Evolutionary conservation across 1,284 basidiomycete genomes (phyloP).

Genomic region (Cystobasidiaceae sp.): DNA sequence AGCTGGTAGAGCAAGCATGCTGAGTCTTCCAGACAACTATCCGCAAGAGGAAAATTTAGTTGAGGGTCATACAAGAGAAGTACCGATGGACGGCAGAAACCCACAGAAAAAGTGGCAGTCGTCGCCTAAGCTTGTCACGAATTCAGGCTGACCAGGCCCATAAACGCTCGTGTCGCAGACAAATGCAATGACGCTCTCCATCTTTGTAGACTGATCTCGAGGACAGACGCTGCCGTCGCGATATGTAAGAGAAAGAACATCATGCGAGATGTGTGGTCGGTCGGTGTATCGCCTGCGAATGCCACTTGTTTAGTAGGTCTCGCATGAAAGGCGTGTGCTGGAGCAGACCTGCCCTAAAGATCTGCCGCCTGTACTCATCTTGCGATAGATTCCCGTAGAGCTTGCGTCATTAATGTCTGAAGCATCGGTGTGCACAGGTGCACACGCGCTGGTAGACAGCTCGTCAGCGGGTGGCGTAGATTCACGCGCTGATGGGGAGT

Average conservation of each 20-base stretch:
- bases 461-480: not conserved
- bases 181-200: slow-evolving; percentile 22
- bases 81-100: not conserved
- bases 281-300: slow-evolving; percentile 11
- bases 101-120: slow-evolving; percentile 27
- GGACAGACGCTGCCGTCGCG: slow-evolving; percentile 20
- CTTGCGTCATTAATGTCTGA: too few species aligned
- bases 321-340: not conserved
- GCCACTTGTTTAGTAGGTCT: not conserved
- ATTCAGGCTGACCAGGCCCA: slow-evolving; percentile 21
- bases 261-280: slow-evolving; percentile 20
- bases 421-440: not conserved
- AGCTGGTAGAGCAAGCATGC: slow-evolving; percentile 26
- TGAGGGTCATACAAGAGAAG: too few species aligned
- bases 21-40: slow-evolving; percentile 22
- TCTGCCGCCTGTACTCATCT: too few species aligned
- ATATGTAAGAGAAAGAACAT: slow-evolving; percentile 17
- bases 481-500: not conserved
- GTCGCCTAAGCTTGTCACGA: slow-evolving; percentile 7
- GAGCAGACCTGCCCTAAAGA: not conserved
- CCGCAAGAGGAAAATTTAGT: not conserved
- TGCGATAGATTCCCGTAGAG: too few species aligned
- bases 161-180: slow-evolving; percentile 18
- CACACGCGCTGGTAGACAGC: not conserved
- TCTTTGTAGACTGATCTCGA: not conserved